Evolutionary conservation across 306 rosid species (phyloP).

Genomic region (Hippophae tibetana): DNA sequence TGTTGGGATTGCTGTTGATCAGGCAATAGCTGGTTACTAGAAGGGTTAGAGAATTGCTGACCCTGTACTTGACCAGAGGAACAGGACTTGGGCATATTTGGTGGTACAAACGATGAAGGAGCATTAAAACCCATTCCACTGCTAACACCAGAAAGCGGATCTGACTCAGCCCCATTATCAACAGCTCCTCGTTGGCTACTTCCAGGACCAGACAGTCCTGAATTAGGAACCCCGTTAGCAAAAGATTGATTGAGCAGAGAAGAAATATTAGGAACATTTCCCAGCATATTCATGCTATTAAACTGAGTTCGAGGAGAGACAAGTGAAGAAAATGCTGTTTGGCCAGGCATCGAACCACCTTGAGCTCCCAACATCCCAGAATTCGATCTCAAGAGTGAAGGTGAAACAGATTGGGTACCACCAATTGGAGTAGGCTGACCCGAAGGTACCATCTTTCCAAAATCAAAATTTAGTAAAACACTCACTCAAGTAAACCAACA

Average conservation of each 20-base stretch:
- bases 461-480: slow-evolving; percentile 20
- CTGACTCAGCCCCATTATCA: slow-evolving; percentile 64
- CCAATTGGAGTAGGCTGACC: slow-evolving; percentile 88
- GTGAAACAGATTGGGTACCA: slow-evolving; percentile 71
- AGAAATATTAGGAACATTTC: slow-evolving; percentile 65
- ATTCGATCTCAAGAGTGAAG: slow-evolving; percentile 74
- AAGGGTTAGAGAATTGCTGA: slow-evolving; percentile 64
- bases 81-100: slow-evolving; percentile 55
- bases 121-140: slow-evolving; percentile 60
- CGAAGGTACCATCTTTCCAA: slow-evolving; percentile 67
- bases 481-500: slow-evolving; percentile 34
- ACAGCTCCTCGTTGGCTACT: slow-evolving; percentile 61
- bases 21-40: slow-evolving; percentile 55
- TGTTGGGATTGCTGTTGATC: slow-evolving; percentile 86
- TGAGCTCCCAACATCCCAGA: slow-evolving; percentile 86
- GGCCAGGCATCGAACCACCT: slow-evolving; percentile 69
- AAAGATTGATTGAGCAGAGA: slow-evolving; percentile 74
- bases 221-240: slow-evolving; percentile 59
- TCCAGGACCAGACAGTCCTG: slow-evolving; percentile 65
- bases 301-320: slow-evolving; percentile 66
- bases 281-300: slow-evolving; percentile 66
- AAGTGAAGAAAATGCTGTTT: slow-evolving; percentile 60
- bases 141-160: slow-evolving; percentile 61
- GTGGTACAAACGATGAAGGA: slow-evolving; percentile 51
- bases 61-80: slow-evolving; percentile 74